A percentile compares a stretch with the other conserved stretches of the same genome.
phyloP scores from a whole-genome alignment of 768 basidiomycete genomes.

The Rhodotorula sphaerocarpa region DNA sequence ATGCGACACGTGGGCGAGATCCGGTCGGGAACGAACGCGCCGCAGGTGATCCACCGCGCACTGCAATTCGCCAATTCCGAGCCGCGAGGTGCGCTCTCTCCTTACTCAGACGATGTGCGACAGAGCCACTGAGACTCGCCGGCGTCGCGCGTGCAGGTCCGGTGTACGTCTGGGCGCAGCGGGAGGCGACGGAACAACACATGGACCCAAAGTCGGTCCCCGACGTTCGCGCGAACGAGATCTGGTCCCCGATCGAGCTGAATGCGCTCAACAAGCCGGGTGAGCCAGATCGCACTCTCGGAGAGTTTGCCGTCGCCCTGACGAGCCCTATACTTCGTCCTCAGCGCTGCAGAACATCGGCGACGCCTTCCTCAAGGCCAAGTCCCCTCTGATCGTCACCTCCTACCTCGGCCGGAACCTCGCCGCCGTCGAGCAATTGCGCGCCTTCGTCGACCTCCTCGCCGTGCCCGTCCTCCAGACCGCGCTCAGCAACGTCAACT shows the following conservation, averaged over 20 bases:
- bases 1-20: slow-evolving; percentile 63
- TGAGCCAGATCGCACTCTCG: not conserved
- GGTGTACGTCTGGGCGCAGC: slow-evolving; percentile 63
- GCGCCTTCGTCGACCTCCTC: slow-evolving; percentile 50
- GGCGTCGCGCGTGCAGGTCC: slow-evolving; percentile 47
- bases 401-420: slow-evolving; percentile 57
- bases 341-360: slow-evolving; percentile 46
- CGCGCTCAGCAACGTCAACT: slow-evolving; percentile 51
- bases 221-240: slow-evolving; percentile 39
- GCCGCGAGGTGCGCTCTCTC: slow-evolving; percentile 46
- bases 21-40: slow-evolving; percentile 51
- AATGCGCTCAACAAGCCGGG: slow-evolving; percentile 47
- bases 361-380: slow-evolving; percentile 50
- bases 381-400: slow-evolving; percentile 58
- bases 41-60: slow-evolving; percentile 53
- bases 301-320: too few relatives aligned
- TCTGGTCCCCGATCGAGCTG: slow-evolving; percentile 55
- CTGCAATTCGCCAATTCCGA: slow-evolving; percentile 63
- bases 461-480: slow-evolving; percentile 53
- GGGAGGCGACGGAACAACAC: slow-evolving; percentile 65
- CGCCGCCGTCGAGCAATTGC: slow-evolving; percentile 49
- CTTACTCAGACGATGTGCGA: not conserved
- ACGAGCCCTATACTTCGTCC: not conserved
- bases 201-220: slow-evolving; percentile 47
- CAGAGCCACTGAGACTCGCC: too few relatives aligned